Conservation (phyloP, 306 rosid species). For the Vicia sativa region DNA sequence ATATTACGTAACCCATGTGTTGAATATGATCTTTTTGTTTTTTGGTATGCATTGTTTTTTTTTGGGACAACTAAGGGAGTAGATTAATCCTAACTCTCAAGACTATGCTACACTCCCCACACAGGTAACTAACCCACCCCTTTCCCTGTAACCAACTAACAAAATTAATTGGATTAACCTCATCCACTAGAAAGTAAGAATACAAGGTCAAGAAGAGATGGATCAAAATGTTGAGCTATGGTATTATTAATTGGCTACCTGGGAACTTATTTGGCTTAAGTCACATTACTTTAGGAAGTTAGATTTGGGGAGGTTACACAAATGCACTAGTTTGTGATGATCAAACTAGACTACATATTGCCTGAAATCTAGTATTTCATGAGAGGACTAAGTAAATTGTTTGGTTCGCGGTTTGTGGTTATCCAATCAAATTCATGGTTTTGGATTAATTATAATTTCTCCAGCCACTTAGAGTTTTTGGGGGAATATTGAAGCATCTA, state of each 20-base stretch:
- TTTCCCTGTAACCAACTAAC: no score
- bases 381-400: background rate
- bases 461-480: background rate
- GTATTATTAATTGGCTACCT: no score
- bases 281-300: background rate
- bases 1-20: slow-evolving; percentile 13
- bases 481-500: background rate
- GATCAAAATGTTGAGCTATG: no score
- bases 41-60: slow-evolving; percentile 55
- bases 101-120: no score
- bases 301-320: background rate
- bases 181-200: no score
- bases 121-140: no score
- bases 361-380: background rate
- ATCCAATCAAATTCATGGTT: background rate
- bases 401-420: background rate
- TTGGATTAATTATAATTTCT: background rate
- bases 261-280: background rate
- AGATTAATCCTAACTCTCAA: no score
- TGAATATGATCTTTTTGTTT: slow-evolving; percentile 30
- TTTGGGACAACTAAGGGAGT: no score
- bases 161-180: no score
- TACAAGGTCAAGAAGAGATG: no score
- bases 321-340: background rate
- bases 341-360: background rate